Conservation (phyloP, 225 moss, liverwort and hornwort species). For the Marchantia paleacea region DNA sequence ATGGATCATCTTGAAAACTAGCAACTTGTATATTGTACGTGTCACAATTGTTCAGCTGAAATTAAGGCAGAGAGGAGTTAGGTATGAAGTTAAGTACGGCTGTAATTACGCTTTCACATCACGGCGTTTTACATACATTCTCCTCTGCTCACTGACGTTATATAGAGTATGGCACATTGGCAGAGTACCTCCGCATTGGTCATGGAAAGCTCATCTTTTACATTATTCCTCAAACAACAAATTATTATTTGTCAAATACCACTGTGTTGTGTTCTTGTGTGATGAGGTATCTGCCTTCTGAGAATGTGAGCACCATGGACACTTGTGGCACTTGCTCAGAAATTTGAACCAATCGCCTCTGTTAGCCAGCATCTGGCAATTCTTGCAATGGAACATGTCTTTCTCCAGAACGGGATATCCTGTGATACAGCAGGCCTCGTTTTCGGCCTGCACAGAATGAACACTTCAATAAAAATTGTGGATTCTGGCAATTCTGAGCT, state of each 20-base stretch:
- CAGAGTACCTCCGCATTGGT: not conserved
- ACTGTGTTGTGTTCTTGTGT: slow-evolving; percentile 10
- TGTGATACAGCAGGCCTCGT: slow-evolving; percentile 74
- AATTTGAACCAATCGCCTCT: slow-evolving; percentile 79
- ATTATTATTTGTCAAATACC: slow-evolving; percentile 13
- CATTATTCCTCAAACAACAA: slow-evolving; percentile 14
- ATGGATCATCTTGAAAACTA: not conserved
- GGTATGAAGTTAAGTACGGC: not conserved
- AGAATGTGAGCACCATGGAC: slow-evolving; percentile 73
- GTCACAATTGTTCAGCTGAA: not conserved
- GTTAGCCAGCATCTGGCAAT: slow-evolving; percentile 72
- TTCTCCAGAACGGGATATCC: slow-evolving; percentile 71
- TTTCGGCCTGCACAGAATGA: slow-evolving; percentile 40
- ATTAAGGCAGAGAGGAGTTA: not conserved
- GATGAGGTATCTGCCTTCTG: not conserved
- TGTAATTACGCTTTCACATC: not conserved
- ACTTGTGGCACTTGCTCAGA: slow-evolving; percentile 58
- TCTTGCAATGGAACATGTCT: slow-evolving; percentile 58
- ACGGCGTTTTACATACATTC: not conserved
- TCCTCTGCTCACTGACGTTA: not conserved
- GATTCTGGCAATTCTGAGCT: too few relatives aligned
- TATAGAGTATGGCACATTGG: not conserved
- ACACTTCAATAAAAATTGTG: not conserved
- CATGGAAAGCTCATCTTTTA: not conserved
- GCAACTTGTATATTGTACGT: not conserved